Evolutionary conservation across 2,329 filamentous ascomycete genomes (phyloP), one percentile per base, ranked within the genome.

Genomic region (Graphilbum ipis-grandicollis): DNA sequence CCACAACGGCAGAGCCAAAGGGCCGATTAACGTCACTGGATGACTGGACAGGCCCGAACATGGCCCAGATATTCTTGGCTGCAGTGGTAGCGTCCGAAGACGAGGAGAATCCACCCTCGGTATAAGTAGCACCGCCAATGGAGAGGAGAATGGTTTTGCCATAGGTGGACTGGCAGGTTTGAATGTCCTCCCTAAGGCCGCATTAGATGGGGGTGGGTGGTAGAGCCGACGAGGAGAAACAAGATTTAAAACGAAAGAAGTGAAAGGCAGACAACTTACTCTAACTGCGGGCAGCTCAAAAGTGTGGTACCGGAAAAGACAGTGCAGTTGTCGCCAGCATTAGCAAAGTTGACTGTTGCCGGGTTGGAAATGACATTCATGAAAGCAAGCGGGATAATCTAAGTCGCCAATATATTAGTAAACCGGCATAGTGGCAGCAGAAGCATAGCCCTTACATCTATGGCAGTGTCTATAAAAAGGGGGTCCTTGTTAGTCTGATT

Each of bases 81-180:
- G 68, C 68, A 1, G 57, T 50, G 17, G 59, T 51, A 6, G 77
- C 77, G 1, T 59, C 65, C 1, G 54, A 44, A 2, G 58, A 46
- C n/a, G 62, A 66, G 28, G 54, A 48, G 57, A 81, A 81, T 19
- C 76, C 76, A 23, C 72, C 75, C 51, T 81, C 75, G 15, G 60
- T 71, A 52, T 81, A 80, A 1, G 75, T 76, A 3, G 71, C 71
- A 23, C 80, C 79, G 15, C 78, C 79, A 32, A 85, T 62, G 3
- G 79, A 83, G 9, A 85, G 62, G 32, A 82, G 51, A 44, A 85
- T 75, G 2, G 76, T 81, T 56, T 84, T 85, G 43, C 68, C 68
- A 42, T 71, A 57, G 5, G 51, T 55, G 13, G 54, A 46, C 52
- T 85, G 79, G 55, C 79, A 86, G 9, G 62, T 48, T 41, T 58